A percentile compares a stretch with the other conserved stretches of the same genome.
phyloP scores from a whole-genome alignment of 1,284 basidiomycete species.

The Testicularia cyperi region DNA sequence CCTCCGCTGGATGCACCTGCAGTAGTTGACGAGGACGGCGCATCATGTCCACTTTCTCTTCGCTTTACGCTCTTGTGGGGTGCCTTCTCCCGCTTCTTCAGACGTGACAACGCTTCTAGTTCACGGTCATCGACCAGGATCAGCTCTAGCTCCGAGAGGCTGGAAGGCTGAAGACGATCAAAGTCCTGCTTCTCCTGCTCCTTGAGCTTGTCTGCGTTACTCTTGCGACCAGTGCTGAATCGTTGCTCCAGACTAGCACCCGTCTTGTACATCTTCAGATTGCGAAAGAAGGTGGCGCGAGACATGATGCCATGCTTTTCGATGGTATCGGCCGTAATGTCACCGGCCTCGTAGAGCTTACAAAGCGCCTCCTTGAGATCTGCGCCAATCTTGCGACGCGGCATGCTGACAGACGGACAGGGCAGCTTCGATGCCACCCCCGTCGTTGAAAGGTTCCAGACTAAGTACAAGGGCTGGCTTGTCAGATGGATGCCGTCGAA shows the following conservation, averaged over 20 bases:
- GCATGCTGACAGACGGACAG: constrained; percentile 9
- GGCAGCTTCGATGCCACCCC: not conserved
- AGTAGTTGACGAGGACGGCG: no score
- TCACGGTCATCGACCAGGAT: constrained; percentile 12
- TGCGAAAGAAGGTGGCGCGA: constrained; percentile 38
- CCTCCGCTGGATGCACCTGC: not conserved
- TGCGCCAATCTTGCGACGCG: constrained; percentile 38
- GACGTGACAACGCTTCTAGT: not conserved
- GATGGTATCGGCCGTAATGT: constrained; percentile 36
- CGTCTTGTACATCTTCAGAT: constrained; percentile 37
- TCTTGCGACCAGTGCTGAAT: constrained; percentile 40
- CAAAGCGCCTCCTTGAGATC: constrained; percentile 43
- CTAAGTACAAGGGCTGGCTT: not conserved
- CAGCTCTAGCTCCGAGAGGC: constrained; percentile 20
- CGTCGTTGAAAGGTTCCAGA: not conserved
- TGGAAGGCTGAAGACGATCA: constrained; percentile 16
- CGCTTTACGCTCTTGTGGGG: constrained; percentile 3
- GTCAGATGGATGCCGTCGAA: not conserved
- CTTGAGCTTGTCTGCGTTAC: constrained; percentile 37
- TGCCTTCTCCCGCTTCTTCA: no score
- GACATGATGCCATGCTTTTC: constrained; percentile 44
- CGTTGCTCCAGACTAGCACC: constrained; percentile 37
- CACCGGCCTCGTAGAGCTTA: constrained; percentile 41
- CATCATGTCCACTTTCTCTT: constrained; percentile 1
- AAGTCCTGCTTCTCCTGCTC: constrained; percentile 30